Evolutionary conservation across 2,329 filamentous ascomycete genomes (phyloP), one percentile per base, ranked within the genome.

Genomic region (Exophiala lecanii-corni): DNA sequence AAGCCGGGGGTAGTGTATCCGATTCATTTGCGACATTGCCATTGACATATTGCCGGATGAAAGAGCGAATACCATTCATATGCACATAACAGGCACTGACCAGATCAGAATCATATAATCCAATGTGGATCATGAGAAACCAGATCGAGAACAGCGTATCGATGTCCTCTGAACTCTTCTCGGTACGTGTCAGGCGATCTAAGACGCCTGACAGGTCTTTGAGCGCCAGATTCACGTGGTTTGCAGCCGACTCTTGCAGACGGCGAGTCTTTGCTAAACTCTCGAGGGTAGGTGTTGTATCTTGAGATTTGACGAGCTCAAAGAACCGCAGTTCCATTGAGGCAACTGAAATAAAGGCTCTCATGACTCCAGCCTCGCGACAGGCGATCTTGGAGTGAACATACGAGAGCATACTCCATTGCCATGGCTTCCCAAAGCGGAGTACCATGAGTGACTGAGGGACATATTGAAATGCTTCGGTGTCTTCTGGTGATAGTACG

Each of bases 371-470:
- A 3, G 12, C 16, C 36, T 46, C 38, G 10, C 19, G 15, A 13
- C 13, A 19, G 10, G 43, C 43, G n/a, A 46, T 36, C 10, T 19
- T 16, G 12, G 43, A 41, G 26, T 46, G 39, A 9, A 46, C 17
- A 20, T 46, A 46, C 9, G 43, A 41, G 23, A 46, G 18, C 31
- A 46, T 42, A 25, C 43, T 46, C 43, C 43, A 46, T 9, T 18
- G 12, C 43, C 43, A 46, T 12, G 43, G 43, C 19, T 46, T 46
- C 9, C 43, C 43, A 18, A 41, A 36, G 3, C 25, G 28, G 13
- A 37, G 33, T 5, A 41, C 38, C 23, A 46, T 40, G 9, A 46
- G 18, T 15, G 43, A 46, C 15, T 33, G 15, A 6, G 43, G 43
- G 10, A 46, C 32, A 25, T 46, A 46, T 6, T 31, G 13, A 19